Evolutionary conservation across 2,329 filamentous ascomycete genomes (phyloP), one percentile per base, ranked within the genome.

Genomic region (Aspergillus niger): DNA sequence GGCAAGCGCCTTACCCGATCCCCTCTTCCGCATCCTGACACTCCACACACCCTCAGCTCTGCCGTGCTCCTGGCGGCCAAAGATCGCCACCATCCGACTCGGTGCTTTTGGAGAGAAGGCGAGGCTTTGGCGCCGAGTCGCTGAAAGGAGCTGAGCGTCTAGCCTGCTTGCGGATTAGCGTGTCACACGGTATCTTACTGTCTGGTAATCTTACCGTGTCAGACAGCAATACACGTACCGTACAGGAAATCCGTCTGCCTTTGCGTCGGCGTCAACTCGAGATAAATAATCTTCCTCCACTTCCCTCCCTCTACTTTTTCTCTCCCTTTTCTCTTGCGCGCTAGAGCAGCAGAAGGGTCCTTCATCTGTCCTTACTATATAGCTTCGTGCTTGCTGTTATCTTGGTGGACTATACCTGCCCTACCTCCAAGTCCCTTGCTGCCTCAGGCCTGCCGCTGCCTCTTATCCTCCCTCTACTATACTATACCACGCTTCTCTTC

Each of bases 11-110:
- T 24, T 24, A 22, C 20, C 20, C 41, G 20, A 22, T 10, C 20
- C 41, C 15, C 41, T 17, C 39, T 20, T 24, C 76, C 93, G 91
- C 80, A 83, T 97, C 77, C 86, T 97, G 41, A 22, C 41, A 22
- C 41, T 44, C 41, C 41, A 44, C 77, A 36, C 32, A 36, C 93
- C 97, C 79, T 97, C 80, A 80, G 30, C 17, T 15, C 17, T 44
- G 41, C 41, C 17, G 41, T 44, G 41, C 17, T 44, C 41, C 20
- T 44, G 41, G 57, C 48, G 41, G 54, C 48, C 44, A 36, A 13
- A 15, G 17, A 26, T 48, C 43, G 48, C 39, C 43, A 57, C 52
- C 32, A 36, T 36, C 32, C 32, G 32, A 36, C n/a, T 10, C 20
- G 20, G 41, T 44, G 41, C 41, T 22, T 52, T 59, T 55, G 60